Conservation (phyloP, 768 basidiomycete genomes). For the Gymnopilus dilepis region DNA sequence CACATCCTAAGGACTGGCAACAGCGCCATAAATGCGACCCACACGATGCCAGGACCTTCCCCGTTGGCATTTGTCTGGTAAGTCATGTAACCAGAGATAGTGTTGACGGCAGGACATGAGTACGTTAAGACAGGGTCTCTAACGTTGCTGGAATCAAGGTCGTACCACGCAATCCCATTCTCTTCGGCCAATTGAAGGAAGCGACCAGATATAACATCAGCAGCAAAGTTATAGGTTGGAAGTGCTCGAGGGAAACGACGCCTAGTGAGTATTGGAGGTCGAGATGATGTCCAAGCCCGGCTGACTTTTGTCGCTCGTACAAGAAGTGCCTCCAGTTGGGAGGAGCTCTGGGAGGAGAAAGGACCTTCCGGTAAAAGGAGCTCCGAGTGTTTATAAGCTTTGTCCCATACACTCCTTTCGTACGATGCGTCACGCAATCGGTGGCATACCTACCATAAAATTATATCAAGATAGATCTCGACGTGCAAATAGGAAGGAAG, state of each 20-base stretch:
- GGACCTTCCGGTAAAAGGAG: slow-evolving; percentile 27
- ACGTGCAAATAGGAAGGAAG: slow-evolving; percentile 1
- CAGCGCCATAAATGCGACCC: slow-evolving; percentile 29
- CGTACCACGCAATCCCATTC: slow-evolving; percentile 29
- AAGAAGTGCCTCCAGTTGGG: slow-evolving; percentile 24
- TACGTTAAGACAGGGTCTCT: slow-evolving; percentile 24
- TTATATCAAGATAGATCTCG: background rate
- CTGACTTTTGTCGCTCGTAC: slow-evolving; percentile 25
- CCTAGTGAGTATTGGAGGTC: slow-evolving; percentile 9
- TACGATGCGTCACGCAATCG: slow-evolving; percentile 20
- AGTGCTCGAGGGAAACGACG: slow-evolving; percentile 25
- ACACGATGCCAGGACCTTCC: slow-evolving; percentile 24
- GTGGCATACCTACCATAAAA: slow-evolving; percentile 23
- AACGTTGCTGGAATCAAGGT: slow-evolving; percentile 26
- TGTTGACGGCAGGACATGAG: slow-evolving; percentile 21
- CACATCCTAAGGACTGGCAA: slow-evolving; percentile 22
- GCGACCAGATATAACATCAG: slow-evolving; percentile 28
- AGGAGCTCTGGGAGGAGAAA: slow-evolving; percentile 17
- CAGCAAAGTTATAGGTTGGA: slow-evolving; percentile 28
- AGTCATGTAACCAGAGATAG: slow-evolving; percentile 24
- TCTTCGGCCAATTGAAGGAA: slow-evolving; percentile 28
- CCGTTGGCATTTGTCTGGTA: slow-evolving; percentile 28
- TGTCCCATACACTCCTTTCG: slow-evolving; percentile 28
- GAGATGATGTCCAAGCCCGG: slow-evolving; percentile 23
- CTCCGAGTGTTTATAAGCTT: slow-evolving; percentile 21